phyloP scores from a whole-genome alignment of 495 filamentous ascomycete genomes.

The Aspergillus hancockii region DNA sequence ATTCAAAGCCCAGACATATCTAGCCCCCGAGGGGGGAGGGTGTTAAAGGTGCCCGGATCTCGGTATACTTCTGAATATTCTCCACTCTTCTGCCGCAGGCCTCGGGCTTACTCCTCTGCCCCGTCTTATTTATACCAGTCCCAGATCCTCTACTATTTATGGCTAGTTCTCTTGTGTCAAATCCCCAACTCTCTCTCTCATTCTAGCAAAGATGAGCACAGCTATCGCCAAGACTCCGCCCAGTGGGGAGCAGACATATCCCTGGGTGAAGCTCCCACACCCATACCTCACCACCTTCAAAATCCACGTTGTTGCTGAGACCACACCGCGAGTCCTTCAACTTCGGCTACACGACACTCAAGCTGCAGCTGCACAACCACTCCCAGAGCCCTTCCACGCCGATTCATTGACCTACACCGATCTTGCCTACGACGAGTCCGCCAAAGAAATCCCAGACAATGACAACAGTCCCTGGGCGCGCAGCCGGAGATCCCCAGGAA shows the following conservation, averaged over 20 bases:
- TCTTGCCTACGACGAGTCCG: constrained; percentile 21
- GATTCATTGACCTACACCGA: constrained; percentile 36
- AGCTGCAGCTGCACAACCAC: constrained; percentile 24
- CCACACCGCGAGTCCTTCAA: constrained; percentile 23
- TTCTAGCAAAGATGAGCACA: not conserved
- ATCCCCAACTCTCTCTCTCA: not conserved
- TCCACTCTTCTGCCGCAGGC: not conserved
- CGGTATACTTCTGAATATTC: not conserved
- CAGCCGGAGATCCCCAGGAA: constrained; percentile 38
- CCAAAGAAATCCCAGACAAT: constrained; percentile 27
- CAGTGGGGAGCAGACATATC: constrained; percentile 5
- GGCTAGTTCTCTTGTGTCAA: not conserved
- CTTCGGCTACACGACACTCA: constrained; percentile 29
- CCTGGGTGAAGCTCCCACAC: constrained; percentile 28
- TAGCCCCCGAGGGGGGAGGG: too few species aligned
- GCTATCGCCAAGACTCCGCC: not conserved
- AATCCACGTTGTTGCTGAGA: constrained; percentile 28
- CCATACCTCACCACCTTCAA: constrained; percentile 33
- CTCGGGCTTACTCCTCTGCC: not conserved
- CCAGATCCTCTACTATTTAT: not conserved
- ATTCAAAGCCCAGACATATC: not conserved
- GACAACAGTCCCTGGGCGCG: constrained; percentile 52
- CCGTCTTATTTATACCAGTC: constrained; percentile 9
- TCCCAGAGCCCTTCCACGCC: constrained; percentile 34
- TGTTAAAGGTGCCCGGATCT: not conserved